phyloP scores from a whole-genome alignment of 202 grass and related monocot genomes.

The Carex arenaria region DNA sequence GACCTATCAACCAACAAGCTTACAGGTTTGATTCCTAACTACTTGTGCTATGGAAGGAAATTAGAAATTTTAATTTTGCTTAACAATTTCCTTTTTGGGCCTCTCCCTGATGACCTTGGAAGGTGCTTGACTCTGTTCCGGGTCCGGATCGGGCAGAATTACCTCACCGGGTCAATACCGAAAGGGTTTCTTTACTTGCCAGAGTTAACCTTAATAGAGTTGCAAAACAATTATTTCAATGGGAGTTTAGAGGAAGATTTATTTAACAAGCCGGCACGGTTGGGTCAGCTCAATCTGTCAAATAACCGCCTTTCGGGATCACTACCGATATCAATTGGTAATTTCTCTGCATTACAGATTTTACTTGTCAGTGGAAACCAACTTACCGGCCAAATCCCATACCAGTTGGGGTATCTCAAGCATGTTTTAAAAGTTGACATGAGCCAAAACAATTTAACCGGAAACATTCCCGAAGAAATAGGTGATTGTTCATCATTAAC shows the following conservation, averaged over 20 bases:
- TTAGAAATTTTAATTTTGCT: constrained; percentile 87
- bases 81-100: constrained; percentile 74
- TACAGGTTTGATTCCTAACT: constrained; percentile 50
- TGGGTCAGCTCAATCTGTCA: constrained; percentile 70
- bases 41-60: constrained; percentile 44
- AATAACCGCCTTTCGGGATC: constrained; percentile 61
- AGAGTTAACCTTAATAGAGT: constrained; percentile 49
- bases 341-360: constrained; percentile 60
- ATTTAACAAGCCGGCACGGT: not conserved
- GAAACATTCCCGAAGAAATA: constrained; percentile 47
- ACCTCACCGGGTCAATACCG: constrained; percentile 60
- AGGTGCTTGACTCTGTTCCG: constrained; percentile 50
- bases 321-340: constrained; percentile 55
- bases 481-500: constrained; percentile 62
- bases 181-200: constrained; percentile 75
- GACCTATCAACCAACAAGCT: constrained; percentile 82
- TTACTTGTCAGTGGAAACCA: constrained; percentile 63
- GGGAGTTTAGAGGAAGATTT: constrained; percentile 35
- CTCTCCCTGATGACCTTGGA: constrained; percentile 63
- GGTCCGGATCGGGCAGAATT: constrained; percentile 73
- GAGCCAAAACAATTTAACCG: constrained; percentile 66
- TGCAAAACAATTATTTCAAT: constrained; percentile 85
- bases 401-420: constrained; percentile 39
- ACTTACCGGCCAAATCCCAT: constrained; percentile 40
- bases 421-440: constrained; percentile 75